Evolutionary conservation across 2,329 filamentous ascomycete genomes (phyloP).

Genomic region (Trichophyton benhamiae): DNA sequence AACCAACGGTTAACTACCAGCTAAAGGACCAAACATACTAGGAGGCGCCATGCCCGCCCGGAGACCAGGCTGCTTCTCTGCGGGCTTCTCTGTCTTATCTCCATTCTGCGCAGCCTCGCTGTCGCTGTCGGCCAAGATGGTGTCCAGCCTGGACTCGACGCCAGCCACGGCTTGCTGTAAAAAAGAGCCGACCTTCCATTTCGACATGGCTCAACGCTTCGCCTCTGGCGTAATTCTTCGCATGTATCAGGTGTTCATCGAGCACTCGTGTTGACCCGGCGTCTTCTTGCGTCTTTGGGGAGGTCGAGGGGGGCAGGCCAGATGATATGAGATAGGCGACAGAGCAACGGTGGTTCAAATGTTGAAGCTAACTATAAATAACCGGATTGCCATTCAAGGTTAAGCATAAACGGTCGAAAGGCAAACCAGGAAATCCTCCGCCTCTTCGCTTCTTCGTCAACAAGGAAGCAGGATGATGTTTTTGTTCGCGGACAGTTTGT

Average conservation of each 20-base stretch:
- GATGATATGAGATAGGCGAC: too few relatives aligned
- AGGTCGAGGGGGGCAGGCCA: background rate
- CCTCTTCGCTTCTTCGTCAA: too few relatives aligned
- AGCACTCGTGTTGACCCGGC: background rate
- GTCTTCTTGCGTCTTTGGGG: background rate
- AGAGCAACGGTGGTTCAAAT: too few relatives aligned
- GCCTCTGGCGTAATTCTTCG: background rate
- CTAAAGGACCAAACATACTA: conserved; percentile 14
- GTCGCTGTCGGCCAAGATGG: conserved; percentile 72
- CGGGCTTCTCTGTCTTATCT: conserved; percentile 22
- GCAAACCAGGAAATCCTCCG: too few relatives aligned
- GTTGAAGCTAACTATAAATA: too few relatives aligned
- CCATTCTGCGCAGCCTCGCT: conserved; percentile 28
- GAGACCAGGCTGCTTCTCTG: conserved; percentile 23
- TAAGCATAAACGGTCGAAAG: too few relatives aligned
- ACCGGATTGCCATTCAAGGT: too few relatives aligned
- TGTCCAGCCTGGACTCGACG: conserved; percentile 85
- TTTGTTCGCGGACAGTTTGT: background rate
- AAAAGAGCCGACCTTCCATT: conserved; percentile 59
- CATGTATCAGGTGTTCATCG: background rate
- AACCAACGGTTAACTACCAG: background rate
- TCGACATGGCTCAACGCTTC: conserved; percentile 25
- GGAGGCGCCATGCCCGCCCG: conserved; percentile 16
- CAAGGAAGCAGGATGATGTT: too few relatives aligned
- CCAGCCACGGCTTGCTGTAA: conserved; percentile 84